These are phyloP conservation scores for Lactifluus volemus DNA, from an alignment of 768 basidiomycete species.

Conservation along the genomic window DNA sequence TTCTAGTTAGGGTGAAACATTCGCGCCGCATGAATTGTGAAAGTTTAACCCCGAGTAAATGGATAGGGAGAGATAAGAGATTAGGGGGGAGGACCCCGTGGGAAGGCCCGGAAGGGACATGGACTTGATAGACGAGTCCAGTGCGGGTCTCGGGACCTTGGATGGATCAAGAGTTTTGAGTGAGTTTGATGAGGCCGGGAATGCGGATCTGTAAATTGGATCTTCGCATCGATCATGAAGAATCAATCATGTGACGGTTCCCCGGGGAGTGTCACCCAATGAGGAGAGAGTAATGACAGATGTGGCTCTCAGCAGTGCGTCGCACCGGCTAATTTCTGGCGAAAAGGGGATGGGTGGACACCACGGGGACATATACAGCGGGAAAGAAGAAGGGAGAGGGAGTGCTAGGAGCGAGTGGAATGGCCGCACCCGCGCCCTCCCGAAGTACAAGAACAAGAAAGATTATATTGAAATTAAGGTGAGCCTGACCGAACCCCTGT, in stretches of 20 bases:
- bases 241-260: conserved; percentile 19
- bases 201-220: conserved; percentile 11
- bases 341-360: background rate
- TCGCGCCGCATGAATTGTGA: background rate
- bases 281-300: background rate
- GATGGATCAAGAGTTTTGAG: background rate
- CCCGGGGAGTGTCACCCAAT: conserved; percentile 18
- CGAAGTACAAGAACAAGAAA: background rate
- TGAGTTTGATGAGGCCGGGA: conserved; percentile 1
- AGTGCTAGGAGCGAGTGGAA: background rate
- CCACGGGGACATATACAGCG: background rate
- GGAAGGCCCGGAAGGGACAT: background rate
- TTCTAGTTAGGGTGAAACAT: background rate
- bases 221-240: conserved; percentile 19
- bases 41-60: background rate
- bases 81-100: background rate
- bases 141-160: background rate
- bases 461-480: conserved; percentile 14
- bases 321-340: background rate
- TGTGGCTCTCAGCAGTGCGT: background rate
- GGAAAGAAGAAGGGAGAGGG: background rate
- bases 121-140: background rate
- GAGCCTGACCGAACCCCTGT: conserved; percentile 16
- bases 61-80: background rate
- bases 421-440: background rate